phyloP scores from a whole-genome alignment of 352 stramenopile species.

The Phytophthora constricta region DNA sequence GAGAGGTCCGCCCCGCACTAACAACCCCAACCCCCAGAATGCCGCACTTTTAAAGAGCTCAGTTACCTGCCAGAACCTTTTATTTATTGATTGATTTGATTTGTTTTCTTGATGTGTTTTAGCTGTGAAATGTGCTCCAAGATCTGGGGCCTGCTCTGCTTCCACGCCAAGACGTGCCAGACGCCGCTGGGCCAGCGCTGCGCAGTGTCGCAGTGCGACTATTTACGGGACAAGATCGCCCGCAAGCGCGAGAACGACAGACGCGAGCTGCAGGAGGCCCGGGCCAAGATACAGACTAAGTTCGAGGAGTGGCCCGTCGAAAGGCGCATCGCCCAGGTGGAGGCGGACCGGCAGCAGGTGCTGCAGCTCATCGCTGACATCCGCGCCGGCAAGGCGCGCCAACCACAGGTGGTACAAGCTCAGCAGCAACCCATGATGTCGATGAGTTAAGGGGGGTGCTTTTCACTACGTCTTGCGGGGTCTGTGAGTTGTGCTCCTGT shows the following conservation, averaged over 20 bases:
- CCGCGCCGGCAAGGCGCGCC: slow-evolving; percentile 58
- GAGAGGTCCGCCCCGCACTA: slow-evolving; percentile 85
- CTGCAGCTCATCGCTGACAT: slow-evolving; percentile 82
- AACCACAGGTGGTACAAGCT: slow-evolving; percentile 42
- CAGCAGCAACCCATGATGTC: slow-evolving; percentile 53
- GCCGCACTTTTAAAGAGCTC: too few relatives aligned
- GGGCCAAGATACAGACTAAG: slow-evolving; percentile 50
- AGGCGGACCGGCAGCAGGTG: slow-evolving; percentile 76
- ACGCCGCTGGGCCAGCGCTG: slow-evolving; percentile 65
- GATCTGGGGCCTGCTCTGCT: slow-evolving; percentile 89
- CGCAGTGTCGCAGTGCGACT: slow-evolving; percentile 87
- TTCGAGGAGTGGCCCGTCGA: slow-evolving; percentile 81
- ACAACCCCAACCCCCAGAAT: too few relatives aligned
- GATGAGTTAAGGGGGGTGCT: slow-evolving; percentile 36
- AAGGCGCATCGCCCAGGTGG: slow-evolving; percentile 81
- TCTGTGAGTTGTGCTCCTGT: slow-evolving; percentile 17
- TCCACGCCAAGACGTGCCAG: slow-evolving; percentile 78
- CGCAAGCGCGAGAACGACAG: slow-evolving; percentile 72
- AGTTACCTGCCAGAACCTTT: too few relatives aligned
- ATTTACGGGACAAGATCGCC: slow-evolving; percentile 85
- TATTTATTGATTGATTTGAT: too few relatives aligned
- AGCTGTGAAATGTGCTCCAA: slow-evolving; percentile 85
- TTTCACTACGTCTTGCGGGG: not conserved
- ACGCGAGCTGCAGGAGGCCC: slow-evolving; percentile 63
- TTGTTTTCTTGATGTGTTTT: slow-evolving; percentile 2